Percentiles rank a stretch among this genome's conserved stretches.
phyloP scores from a whole-genome alignment of 2,329 filamentous ascomycete species.

The Penicillium decumbens region DNA sequence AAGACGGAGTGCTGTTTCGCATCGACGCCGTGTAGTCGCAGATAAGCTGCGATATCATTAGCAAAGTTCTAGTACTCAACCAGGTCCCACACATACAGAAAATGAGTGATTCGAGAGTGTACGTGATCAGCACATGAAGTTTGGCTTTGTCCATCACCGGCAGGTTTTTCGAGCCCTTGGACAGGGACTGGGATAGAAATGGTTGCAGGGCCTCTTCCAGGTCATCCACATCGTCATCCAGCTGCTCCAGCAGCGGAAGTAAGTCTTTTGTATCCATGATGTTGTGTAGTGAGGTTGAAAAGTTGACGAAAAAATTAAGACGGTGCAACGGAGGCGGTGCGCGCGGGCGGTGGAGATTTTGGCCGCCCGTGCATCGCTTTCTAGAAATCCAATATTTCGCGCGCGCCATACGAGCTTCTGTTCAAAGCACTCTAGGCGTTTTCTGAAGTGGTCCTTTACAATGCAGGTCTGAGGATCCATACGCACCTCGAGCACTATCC shows the following conservation, averaged over 20 bases:
- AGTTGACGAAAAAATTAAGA: slow-evolving; percentile 21
- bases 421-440: neutral
- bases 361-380: slow-evolving; percentile 8
- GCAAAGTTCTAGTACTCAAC: neutral
- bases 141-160: slow-evolving; percentile 94
- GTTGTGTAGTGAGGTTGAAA: slow-evolving; percentile 10
- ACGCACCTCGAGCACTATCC: neutral
- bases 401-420: neutral
- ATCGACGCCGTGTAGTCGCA: slow-evolving; percentile 73
- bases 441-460: neutral
- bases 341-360: slow-evolving; percentile 15
- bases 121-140: slow-evolving; percentile 80
- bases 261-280: slow-evolving; percentile 57
- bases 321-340: slow-evolving; percentile 19
- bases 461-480: neutral
- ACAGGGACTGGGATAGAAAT: slow-evolving; percentile 62
- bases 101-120: slow-evolving; percentile 82
- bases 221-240: slow-evolving; percentile 73
- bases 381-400: slow-evolving; percentile 3
- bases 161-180: slow-evolving; percentile 67
- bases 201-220: slow-evolving; percentile 70
- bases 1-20: slow-evolving; percentile 82
- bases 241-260: slow-evolving; percentile 63
- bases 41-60: slow-evolving; percentile 52
- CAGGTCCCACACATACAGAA: slow-evolving; percentile 59